Base-by-base conservation (phyloP, 2,329 filamentous ascomycete genomes). In the Neonectria coccinea region DNA sequence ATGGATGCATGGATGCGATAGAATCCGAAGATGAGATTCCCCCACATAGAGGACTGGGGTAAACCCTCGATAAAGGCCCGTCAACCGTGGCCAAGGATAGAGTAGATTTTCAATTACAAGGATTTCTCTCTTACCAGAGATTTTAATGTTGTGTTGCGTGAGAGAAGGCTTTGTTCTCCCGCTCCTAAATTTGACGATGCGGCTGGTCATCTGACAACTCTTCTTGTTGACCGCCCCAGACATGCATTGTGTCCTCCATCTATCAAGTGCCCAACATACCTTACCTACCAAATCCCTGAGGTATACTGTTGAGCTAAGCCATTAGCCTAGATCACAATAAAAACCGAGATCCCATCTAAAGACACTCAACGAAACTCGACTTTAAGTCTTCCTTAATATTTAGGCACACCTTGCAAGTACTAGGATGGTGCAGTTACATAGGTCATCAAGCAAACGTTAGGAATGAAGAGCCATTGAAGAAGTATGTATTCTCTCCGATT, bases 61-160 rank as follows among this genome's bases (percentile, higher is more conserved):
- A 54, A 62, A 62, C 61, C 57, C 70, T 72, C 57, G 67, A 62
- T 63, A 56, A 62, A 67, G 65, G 76, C 79, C 79, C 81, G 79
- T 82, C 81, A 82, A 82, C 81, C 81, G 80, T 73, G 80, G 79
- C 75, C 76, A 67, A 64, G 71, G 71, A 71, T 69, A 74, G 70
- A 73, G 72, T 73, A 67, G 71, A 68, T 60, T 51, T 71, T 70
- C 59, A 68, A 73, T 64, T 48, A 50, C 25, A 71, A 64, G 63
- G 60, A 62, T 59, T 61, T 67, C 56, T 66, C 56, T 62, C 66
- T 70, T 60, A 39, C 54, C 42, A 58, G 5, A 53, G 25, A 11
- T 59, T 41, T 22, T 10, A 8, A 14, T 54, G 14, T 11, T 42
- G 29, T 29, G 5, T 10, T 31, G 27, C n/a, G 25, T 31, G 47